Base-by-base conservation (phyloP, 1,284 basidiomycete species). In the Ustilago crameri region DNA sequence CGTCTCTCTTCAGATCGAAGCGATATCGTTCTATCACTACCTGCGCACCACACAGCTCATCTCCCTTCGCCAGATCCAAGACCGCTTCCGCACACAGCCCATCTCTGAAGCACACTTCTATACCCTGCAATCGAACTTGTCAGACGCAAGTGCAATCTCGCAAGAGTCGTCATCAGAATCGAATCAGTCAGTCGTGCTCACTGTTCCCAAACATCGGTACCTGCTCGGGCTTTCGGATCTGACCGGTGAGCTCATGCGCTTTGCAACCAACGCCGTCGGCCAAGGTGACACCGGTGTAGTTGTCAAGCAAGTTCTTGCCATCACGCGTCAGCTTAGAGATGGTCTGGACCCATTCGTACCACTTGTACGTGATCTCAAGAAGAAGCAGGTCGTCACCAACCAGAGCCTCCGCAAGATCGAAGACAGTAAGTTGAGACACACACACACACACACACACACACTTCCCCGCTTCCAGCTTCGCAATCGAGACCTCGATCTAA, bases 211-310 rank as follows among this genome's bases (percentile, higher is more conserved):
- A 24, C 88, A 90, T 52, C 94, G 97, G 76, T 98, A 97, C 82
- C 86, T 97, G 15, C 88, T 98, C 2, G 95, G 95, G 15, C 85
- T 97, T 27, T 93, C 93, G 1, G 95, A 98, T 83, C 86, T 98
- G 32, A 96, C 93, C 0, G 95, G 95, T 41, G 95, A 98, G 84
- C 88, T 95, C n/a, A 98, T 98, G 95, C 88, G 95, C 35, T 91
- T 91, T 68, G 93, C 93, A 4, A 96, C 77, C 47, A 82, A 83
- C 45, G 68, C 76, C 7, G 74, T 79, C 22, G 76, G 67, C 9
- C 52, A 63, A 38, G 62, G 60, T 18, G 70, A 74, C 22, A 60
- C 71, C 5, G 51, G 54, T 3, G 20, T 14, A 2, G 58, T 75
- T 17, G 68, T 81, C 27, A 50, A 56, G 3, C 55, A 51, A 24